phyloP scores from a whole-genome alignment of 176 grass and related monocot species.

The Ampelocalamus luodianensis region DNA sequence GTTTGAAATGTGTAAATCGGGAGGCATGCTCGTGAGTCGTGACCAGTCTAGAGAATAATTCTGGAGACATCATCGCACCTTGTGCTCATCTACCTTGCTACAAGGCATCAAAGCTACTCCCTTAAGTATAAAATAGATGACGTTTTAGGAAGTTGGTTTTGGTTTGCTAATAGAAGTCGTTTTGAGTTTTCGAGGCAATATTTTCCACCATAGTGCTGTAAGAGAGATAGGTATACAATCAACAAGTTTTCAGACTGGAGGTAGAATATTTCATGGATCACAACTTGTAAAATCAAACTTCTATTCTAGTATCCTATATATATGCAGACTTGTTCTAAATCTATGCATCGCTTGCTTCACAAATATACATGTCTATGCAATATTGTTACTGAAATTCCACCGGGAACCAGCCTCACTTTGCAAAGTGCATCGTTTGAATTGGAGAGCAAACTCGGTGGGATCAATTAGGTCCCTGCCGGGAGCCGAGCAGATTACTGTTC shows the following conservation, averaged over 20 bases:
- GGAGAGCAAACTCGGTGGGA: conserved; percentile 21
- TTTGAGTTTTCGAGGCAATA: background rate
- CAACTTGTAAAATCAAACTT: background rate
- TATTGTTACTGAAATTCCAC: conserved; percentile 25
- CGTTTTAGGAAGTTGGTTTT: background rate
- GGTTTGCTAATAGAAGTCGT: background rate
- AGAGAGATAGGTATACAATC: background rate
- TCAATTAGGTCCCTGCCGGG: conserved; percentile 8
- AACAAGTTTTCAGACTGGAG: background rate
- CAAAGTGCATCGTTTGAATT: conserved; percentile 19
- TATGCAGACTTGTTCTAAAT: conserved; percentile 15
- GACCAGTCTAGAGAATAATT: background rate
- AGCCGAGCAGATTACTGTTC: background rate
- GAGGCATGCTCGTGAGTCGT: background rate
- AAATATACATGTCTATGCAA: background rate
- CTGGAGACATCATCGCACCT: background rate
- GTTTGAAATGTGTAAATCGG: background rate
- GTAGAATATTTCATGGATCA: conserved; percentile 23
- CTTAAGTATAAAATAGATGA: conserved; percentile 3
- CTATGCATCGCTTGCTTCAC: background rate
- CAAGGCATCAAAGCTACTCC: background rate
- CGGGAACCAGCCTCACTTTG: background rate
- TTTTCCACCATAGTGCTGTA: background rate
- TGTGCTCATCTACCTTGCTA: conserved; percentile 1
- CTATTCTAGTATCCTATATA: conserved; percentile 22